These are phyloP conservation scores for Metrosideros polymorpha DNA, from an alignment of 441 rosid genomes.

Conservation along the genomic window DNA sequence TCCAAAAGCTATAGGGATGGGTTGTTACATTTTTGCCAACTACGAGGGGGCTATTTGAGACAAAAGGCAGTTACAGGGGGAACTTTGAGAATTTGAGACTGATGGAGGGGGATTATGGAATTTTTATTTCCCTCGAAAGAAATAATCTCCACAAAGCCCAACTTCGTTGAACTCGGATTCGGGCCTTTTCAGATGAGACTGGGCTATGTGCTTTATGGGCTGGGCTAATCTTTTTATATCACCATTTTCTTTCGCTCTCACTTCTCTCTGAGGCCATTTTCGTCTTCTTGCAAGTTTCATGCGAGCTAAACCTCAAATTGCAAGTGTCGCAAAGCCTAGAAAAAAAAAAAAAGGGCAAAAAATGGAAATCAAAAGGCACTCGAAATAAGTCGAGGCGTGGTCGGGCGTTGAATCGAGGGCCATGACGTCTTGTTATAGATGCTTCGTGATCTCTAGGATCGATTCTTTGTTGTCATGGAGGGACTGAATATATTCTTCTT, in stretches of 20 bases:
- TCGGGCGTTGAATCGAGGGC: neutral
- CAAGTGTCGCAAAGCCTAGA: neutral
- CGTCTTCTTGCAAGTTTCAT: neutral
- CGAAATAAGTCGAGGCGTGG: neutral
- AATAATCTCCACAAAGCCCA: neutral
- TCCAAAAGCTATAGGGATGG: neutral
- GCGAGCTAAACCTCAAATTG: neutral
- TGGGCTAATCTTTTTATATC: neutral
- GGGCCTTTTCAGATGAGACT: neutral
- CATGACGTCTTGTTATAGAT: neutral
- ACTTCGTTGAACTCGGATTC: neutral
- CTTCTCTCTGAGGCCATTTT: neutral
- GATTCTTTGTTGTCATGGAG: neutral
- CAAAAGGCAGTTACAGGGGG: neutral
- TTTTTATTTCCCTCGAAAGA: neutral
- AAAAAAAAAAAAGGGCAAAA: neutral
- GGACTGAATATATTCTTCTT: rapidly evolving
- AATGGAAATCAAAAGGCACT: neutral
- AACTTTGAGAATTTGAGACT: neutral
- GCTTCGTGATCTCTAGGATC: neutral
- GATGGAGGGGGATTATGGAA: neutral
- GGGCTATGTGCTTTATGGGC: neutral
- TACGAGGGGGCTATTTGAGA: neutral
- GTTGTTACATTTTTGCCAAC: neutral
- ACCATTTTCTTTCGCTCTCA: neutral